phyloP scores from a whole-genome alignment of 805 yeast species.

The Phaffomyces opuntiae region DNA sequence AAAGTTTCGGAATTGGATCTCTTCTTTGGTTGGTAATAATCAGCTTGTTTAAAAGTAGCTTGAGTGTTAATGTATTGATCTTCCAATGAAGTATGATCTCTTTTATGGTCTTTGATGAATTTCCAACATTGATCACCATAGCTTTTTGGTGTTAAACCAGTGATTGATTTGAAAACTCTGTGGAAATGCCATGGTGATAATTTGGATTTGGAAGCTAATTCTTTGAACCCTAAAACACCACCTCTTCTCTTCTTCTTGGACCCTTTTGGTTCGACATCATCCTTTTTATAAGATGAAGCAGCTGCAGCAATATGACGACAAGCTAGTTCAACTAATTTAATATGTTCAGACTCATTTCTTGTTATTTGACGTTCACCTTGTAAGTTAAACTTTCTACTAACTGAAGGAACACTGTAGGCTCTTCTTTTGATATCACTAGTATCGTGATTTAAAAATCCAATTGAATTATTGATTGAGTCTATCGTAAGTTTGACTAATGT shows the following conservation, averaged over 20 bases:
- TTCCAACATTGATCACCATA: conserved; percentile 82
- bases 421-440: conserved; percentile 19
- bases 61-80: too few species aligned
- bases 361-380: conserved; percentile 28
- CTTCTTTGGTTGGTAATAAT: not conserved
- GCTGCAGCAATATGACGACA: conserved; percentile 81
- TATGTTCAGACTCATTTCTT: conserved; percentile 62
- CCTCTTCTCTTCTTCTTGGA: conserved; percentile 59
- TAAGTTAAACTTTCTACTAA: conserved; percentile 1
- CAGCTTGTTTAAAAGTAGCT: too few species aligned
- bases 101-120: conserved; percentile 34
- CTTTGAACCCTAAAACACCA: conserved; percentile 77
- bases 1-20: conserved; percentile 5
- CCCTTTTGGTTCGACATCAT: conserved; percentile 8
- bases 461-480: conserved; percentile 43
- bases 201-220: conserved; percentile 76
- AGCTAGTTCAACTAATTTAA: conserved; percentile 64
- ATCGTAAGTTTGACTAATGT: conserved; percentile 41
- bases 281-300: conserved; percentile 38
- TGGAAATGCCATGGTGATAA: conserved; percentile 92
- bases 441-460: conserved; percentile 38
- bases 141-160: conserved; percentile 82
- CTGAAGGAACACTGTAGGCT: conserved; percentile 18
- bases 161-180: conserved; percentile 78
- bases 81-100: not conserved